phyloP scores from a whole-genome alignment of 345 rosid species.

The Citrus inodora region DNA sequence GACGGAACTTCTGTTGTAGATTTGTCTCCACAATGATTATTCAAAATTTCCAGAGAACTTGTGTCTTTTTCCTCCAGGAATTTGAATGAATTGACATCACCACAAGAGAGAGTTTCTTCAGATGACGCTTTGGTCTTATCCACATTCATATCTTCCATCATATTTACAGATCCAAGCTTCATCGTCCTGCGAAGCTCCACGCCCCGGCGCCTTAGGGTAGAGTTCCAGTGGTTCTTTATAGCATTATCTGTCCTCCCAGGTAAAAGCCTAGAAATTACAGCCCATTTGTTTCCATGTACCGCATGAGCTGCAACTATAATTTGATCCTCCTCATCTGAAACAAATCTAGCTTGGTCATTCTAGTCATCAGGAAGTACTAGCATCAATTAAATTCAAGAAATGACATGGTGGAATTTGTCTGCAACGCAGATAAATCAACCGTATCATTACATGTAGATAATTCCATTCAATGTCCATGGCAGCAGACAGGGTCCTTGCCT shows the following conservation, averaged over 20 bases:
- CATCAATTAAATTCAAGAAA: not conserved
- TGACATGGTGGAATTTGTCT: not conserved
- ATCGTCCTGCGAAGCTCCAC: constrained; percentile 33
- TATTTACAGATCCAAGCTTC: constrained; percentile 26
- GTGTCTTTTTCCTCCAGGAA: constrained; percentile 55
- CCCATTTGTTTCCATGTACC: constrained; percentile 86
- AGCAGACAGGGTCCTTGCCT: not conserved
- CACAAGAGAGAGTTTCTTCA: constrained; percentile 74
- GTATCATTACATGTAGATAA: not conserved
- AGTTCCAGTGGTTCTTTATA: constrained; percentile 91
- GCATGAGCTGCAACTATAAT: constrained; percentile 65
- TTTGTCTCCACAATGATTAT: constrained; percentile 40
- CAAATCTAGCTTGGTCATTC: constrained; percentile 4
- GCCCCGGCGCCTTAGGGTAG: constrained; percentile 59
- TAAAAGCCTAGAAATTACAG: constrained; percentile 69
- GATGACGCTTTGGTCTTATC: constrained; percentile 60
- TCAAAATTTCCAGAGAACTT: constrained; percentile 40
- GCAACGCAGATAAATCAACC: not conserved
- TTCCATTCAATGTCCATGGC: not conserved
- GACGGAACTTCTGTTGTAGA: constrained; percentile 25
- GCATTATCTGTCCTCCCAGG: constrained; percentile 91
- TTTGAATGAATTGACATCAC: constrained; percentile 50
- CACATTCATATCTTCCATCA: constrained; percentile 37
- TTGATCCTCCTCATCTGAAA: constrained; percentile 70
- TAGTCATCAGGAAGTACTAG: constrained; percentile 9